Conservation (phyloP, 768 basidiomycete genomes). For the Podaxis mareebaensis region DNA sequence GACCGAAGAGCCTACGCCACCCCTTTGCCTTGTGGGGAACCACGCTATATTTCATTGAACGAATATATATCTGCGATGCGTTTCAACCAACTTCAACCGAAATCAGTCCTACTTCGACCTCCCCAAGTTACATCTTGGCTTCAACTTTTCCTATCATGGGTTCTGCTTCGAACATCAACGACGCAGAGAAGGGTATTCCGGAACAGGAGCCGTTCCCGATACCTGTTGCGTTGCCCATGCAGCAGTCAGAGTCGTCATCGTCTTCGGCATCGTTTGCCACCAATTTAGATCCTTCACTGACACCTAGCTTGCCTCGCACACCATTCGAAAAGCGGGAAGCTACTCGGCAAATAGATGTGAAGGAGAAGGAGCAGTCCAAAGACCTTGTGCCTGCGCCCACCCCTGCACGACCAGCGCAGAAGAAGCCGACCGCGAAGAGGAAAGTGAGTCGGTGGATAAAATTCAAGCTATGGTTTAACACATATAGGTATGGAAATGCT, state of each 20-base stretch:
- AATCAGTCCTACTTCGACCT: constrained; percentile 5
- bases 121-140: constrained; percentile 2
- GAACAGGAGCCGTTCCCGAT: constrained; percentile 29
- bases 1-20: constrained; percentile 32
- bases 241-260: constrained; percentile 16
- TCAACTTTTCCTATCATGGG: constrained; percentile 18
- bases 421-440: constrained; percentile 15
- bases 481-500: constrained; percentile 55
- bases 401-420: neutral
- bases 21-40: constrained; percentile 24
- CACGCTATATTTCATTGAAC: constrained; percentile 20
- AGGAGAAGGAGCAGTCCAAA: constrained; percentile 4
- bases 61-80: constrained; percentile 27
- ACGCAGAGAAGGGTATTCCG: constrained; percentile 38
- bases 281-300: constrained; percentile 11
- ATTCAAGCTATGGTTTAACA: constrained; percentile 77
- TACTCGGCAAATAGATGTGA: neutral
- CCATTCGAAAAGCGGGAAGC: neutral
- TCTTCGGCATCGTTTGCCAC: constrained; percentile 16
- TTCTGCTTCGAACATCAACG: constrained; percentile 28
- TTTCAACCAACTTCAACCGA: constrained; percentile 13
- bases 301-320: constrained; percentile 1
- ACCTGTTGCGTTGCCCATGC: constrained; percentile 21
- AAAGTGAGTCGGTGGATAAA: constrained; percentile 55
- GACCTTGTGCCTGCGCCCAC: neutral